Evolutionary conservation across 345 rosid genomes (phyloP).

Genomic region (Cardamine chenopodiifolia): DNA sequence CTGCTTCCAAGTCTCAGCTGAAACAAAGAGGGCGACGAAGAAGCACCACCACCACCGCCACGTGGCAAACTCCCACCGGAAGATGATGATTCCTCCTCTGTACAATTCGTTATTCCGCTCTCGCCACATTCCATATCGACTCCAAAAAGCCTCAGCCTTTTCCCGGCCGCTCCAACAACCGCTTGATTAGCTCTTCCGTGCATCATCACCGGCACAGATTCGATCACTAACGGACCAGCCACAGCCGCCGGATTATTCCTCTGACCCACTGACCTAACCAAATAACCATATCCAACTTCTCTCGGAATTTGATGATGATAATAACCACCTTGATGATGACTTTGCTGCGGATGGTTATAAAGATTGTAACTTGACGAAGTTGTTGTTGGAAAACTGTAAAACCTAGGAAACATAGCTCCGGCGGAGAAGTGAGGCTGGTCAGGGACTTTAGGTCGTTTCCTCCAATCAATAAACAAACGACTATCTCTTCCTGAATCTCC

Average conservation of each 20-base stretch:
- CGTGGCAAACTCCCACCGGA: conserved; percentile 39
- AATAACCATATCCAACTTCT: conserved; percentile 40
- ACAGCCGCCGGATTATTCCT: conserved; percentile 10
- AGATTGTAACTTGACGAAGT: conserved; percentile 34
- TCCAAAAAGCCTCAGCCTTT: conserved; percentile 64
- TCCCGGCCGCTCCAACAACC: conserved; percentile 42
- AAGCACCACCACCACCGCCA: conserved; percentile 19
- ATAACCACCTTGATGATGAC: conserved; percentile 31
- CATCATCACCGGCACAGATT: conserved; percentile 45
- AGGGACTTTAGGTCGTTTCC: conserved; percentile 63
- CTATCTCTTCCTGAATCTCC: conserved; percentile 60
- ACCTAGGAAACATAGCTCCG: conserved; percentile 60
- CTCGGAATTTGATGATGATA: conserved; percentile 38
- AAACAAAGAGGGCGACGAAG: conserved; percentile 28
- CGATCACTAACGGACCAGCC: conserved; percentile 39
- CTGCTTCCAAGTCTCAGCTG: conserved; percentile 39
- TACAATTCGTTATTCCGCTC: conserved; percentile 52
- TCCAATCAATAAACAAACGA: conserved; percentile 79
- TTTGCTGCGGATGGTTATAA: conserved; percentile 43
- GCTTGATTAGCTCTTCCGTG: conserved; percentile 29
- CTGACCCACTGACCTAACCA: conserved; percentile 43
- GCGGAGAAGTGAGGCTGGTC: conserved; percentile 47
- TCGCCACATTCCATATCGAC: conserved; percentile 76
- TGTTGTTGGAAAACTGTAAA: conserved; percentile 51
- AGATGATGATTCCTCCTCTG: conserved; percentile 47